Evolutionary conservation across 2,329 filamentous ascomycete species (phyloP), one percentile per base, ranked within the genome.

Genomic region (Mollisiaceae sp.): DNA sequence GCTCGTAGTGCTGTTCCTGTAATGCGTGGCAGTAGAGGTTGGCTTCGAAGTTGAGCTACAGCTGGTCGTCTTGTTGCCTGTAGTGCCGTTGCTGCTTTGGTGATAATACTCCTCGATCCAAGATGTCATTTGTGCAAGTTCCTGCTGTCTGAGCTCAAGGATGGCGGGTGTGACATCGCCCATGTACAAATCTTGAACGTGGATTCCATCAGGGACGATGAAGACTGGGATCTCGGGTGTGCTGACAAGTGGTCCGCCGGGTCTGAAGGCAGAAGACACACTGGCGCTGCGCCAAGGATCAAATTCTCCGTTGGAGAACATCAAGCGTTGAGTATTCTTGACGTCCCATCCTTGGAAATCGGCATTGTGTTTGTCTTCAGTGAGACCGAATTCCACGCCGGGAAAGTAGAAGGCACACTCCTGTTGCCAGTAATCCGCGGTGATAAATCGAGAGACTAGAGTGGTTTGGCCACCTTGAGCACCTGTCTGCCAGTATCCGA

Each of bases 401-500:
- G 50, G 50, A 12, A 54, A 54, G 50, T 32, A 54, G 50, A 54
- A 54, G 22, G 15, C 18, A 12, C 50, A 54, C 32, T 54, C 24
- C 12, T 54, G 50, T 27, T 54, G 50, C 8, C 14, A 54, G 14
- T 32, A 54, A 18, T 54, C 50, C 4, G 27, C 50, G 1, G 50
- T 54, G 11, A 54, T 24, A n/a, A 54, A 54, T 14, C 50, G 50
- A 27, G 50, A 54, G 4, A 54, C 50, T 1, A 54, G 24, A 4
- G 50, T 54, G 22, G 50, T 54, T 54, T 54, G 50, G 27, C 32
- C 32, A 2, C 8, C 18, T 54, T 24, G 22, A 15, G 50, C 50
- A 18, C 50, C 50, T 6, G 50, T 54, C 60, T 63, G 82, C 79
- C 81, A 86, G 74, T 80, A 85, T 64, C 78, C 82, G 58, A 85